Base-by-base conservation (phyloP, 345 rosid genomes). In the Moricandia moricandioides region DNA sequence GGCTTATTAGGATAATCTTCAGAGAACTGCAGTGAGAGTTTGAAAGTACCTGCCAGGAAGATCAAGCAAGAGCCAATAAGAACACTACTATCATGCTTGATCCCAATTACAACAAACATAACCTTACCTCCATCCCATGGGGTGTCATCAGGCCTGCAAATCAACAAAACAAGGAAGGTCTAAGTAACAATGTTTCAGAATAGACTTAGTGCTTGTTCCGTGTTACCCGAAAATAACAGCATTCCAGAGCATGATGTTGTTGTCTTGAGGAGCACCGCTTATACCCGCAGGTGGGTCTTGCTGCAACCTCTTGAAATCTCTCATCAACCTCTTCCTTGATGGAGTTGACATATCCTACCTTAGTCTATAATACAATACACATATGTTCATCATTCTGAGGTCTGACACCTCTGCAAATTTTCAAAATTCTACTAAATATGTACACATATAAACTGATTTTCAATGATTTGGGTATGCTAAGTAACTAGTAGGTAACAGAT, bases 1-100 rank as follows among this genome's bases (percentile, higher is more conserved):
- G 91, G 91, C 26, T 87, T 87, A 69, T 87, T 87, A 3, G 91
- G 91, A 85, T 87, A 87, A 62, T 87, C 91, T 80, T 87, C 91
- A 0, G 85, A 45, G 56, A 87, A 87, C 27, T 87, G 91, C 62
- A 87, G 76, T n/a, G 91, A 85, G 74, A 87, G 73, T 76, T 87
- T 87, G 79, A 87, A 87, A 72, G 91, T 87, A 62, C 91, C 91
- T 87, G 73, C 8, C 39, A 79, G 3, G 1, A 74, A 14, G 3
- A 65, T 10, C 47, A 72, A 29, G 69, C 16, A 72, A 70, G 37
- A 77, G 16, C 64, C 54, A n/a, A 45, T 64, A 64, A 43, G 18
- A 65, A 33, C 11, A 40, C 74, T 4, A 69, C 64, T 12, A 27
- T 2, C 24, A 69, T 5, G 3, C 17, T 51, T 16, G 29, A 58